Evolutionary conservation across 2,329 filamentous ascomycete genomes (phyloP).

Genomic region (Colletotrichum lupini): DNA sequence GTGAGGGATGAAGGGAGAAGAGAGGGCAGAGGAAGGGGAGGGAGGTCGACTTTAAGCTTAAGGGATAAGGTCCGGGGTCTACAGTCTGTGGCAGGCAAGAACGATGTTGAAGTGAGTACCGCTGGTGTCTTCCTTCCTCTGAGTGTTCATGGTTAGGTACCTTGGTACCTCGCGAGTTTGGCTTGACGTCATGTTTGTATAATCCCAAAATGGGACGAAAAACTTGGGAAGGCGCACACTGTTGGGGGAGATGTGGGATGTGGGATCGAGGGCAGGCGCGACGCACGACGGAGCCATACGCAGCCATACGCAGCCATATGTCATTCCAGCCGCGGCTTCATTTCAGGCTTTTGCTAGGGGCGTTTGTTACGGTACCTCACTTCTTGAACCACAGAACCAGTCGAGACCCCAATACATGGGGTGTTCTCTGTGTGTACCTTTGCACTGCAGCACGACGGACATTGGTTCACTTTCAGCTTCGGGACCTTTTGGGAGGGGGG

Average conservation of each 20-base stretch:
- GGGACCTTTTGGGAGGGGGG: background rate
- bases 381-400: background rate
- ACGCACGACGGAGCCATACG: background rate
- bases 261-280: background rate
- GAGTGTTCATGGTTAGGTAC: background rate
- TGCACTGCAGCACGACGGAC: background rate
- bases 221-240: background rate
- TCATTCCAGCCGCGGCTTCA: slow-evolving; percentile 14
- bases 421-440: background rate
- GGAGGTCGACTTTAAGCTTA: slow-evolving; percentile 23
- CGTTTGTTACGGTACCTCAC: background rate
- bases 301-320: slow-evolving; percentile 2
- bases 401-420: background rate
- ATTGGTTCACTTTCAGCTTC: background rate
- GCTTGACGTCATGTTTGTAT: slow-evolving; percentile 31
- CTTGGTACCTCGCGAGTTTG: background rate
- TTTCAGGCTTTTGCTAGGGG: background rate
- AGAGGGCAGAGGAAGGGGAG: background rate
- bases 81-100: background rate
- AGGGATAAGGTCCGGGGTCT: slow-evolving; percentile 9
- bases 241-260: background rate
- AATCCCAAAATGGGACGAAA: background rate
- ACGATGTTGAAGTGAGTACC: background rate
- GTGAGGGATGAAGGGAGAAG: background rate
- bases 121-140: no score